Conservation (phyloP, 2,329 filamentous ascomycete species). For the Venturia oleaginea region DNA sequence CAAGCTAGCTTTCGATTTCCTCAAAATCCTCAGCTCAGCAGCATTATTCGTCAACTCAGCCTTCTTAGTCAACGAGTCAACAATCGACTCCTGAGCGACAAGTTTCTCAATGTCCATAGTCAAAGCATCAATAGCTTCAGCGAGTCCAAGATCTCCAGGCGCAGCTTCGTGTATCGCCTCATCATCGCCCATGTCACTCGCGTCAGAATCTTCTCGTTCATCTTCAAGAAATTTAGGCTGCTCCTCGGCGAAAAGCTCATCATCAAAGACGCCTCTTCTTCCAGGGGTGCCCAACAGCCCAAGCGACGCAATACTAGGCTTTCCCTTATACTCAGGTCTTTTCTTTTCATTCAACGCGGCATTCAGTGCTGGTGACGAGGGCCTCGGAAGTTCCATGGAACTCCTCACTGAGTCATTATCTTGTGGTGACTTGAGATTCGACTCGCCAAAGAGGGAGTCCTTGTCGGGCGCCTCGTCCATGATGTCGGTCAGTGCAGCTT, state of each 20-base stretch:
- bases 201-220: conserved; percentile 65
- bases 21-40: conserved; percentile 80
- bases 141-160: conserved; percentile 84
- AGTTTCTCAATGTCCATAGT: conserved; percentile 86
- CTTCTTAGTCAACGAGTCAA: conserved; percentile 86
- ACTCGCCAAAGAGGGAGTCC: conserved; percentile 55
- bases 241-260: conserved; percentile 88
- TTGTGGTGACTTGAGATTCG: conserved; percentile 42
- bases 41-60: conserved; percentile 96
- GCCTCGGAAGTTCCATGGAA: conserved; percentile 47
- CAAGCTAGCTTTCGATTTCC: conserved; percentile 88
- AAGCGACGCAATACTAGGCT: conserved; percentile 81
- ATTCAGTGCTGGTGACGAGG: not conserved
- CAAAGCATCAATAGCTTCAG: conserved; percentile 84
- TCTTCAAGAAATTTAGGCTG: conserved; percentile 77
- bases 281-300: conserved; percentile 83
- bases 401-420: conserved; percentile 54
- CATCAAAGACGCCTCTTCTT: conserved; percentile 85
- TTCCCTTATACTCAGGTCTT: conserved; percentile 41
- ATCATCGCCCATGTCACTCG: conserved; percentile 49
- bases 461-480: conserved; percentile 66
- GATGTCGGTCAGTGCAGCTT: conserved; percentile 83
- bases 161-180: conserved; percentile 91
- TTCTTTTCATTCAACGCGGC: not conserved
- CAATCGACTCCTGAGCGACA: conserved; percentile 75